These are phyloP conservation scores for Pichia sp. DNA, from an alignment of 1,139 yeast genomes.

Conservation along the genomic window DNA sequence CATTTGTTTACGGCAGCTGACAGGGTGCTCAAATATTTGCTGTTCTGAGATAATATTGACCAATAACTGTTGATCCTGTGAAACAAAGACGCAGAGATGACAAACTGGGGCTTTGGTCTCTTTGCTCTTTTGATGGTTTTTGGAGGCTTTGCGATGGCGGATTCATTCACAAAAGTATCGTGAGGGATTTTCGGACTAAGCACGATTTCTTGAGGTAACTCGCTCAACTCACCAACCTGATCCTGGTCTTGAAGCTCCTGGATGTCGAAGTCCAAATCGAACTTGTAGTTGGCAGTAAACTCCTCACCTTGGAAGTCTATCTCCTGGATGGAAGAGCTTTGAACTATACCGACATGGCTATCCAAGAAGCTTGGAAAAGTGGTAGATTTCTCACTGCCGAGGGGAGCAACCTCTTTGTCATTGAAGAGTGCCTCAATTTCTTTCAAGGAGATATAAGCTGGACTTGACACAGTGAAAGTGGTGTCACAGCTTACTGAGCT, in stretches of 20 bases:
- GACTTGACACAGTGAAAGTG: neutral
- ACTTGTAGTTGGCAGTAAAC: neutral
- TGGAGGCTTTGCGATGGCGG: neutral
- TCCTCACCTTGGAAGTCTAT: neutral
- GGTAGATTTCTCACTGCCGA: neutral
- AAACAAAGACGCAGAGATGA: neutral
- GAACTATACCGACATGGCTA: neutral
- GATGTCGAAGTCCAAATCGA: neutral
- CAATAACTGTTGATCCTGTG: slow-evolving; percentile 1
- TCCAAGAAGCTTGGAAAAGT: neutral
- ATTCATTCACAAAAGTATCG: neutral
- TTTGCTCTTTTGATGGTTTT: slow-evolving; percentile 1
- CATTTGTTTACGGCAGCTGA: neutral
- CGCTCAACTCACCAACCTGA: neutral
- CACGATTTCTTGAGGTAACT: neutral
- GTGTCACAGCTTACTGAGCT: neutral
- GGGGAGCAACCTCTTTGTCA: neutral
- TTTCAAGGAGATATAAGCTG: neutral
- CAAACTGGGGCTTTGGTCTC: slow-evolving; percentile 5
- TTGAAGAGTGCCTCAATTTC: neutral
- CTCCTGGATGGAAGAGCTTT: neutral
- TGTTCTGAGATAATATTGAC: neutral
- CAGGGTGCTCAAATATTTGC: neutral
- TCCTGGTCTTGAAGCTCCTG: neutral
- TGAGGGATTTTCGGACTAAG: neutral